phyloP scores from a whole-genome alignment of 2,329 filamentous ascomycete genomes.

The Fusarium graminum region DNA sequence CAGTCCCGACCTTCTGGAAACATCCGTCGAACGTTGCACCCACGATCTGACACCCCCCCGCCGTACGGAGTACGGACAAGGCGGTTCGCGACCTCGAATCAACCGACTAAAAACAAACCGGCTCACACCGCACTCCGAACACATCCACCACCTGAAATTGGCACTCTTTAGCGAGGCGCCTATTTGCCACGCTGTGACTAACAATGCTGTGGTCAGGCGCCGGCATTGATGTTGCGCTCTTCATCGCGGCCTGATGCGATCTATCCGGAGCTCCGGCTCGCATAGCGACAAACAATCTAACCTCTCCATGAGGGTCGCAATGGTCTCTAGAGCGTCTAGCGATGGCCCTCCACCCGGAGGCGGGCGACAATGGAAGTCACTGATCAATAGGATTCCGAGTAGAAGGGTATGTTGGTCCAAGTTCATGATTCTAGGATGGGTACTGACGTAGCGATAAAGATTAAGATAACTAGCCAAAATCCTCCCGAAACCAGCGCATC shows the following conservation, averaged over 20 bases:
- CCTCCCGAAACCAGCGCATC: slow-evolving; percentile 46
- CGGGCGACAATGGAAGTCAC: slow-evolving; percentile 38
- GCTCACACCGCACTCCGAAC: background rate
- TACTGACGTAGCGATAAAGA: slow-evolving; percentile 18
- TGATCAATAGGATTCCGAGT: slow-evolving; percentile 38
- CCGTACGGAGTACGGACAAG: slow-evolving; percentile 20
- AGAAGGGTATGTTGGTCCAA: slow-evolving; percentile 23
- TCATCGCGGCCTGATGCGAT: slow-evolving; percentile 45
- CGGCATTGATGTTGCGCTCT: slow-evolving; percentile 46
- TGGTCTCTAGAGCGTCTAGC: slow-evolving; percentile 52
- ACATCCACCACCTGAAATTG: background rate
- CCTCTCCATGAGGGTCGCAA: slow-evolving; percentile 39
- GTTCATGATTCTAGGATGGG: slow-evolving; percentile 10
- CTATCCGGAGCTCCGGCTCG: slow-evolving; percentile 34
- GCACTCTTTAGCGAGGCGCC: slow-evolving; percentile 41
- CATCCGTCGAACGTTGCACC: slow-evolving; percentile 31
- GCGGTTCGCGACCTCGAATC: slow-evolving; percentile 4
- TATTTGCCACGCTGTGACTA: slow-evolving; percentile 42
- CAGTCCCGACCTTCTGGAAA: slow-evolving; percentile 28
- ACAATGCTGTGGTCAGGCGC: slow-evolving; percentile 47
- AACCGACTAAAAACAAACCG: background rate
- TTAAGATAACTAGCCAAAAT: slow-evolving; percentile 30
- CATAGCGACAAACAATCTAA: slow-evolving; percentile 32
- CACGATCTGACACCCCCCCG: slow-evolving; percentile 28
- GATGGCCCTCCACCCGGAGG: slow-evolving; percentile 44